Evolutionary conservation across 352 stramenopile species (phyloP), one percentile per base, ranked within the genome.

Genomic region (Pythium graminicola): DNA sequence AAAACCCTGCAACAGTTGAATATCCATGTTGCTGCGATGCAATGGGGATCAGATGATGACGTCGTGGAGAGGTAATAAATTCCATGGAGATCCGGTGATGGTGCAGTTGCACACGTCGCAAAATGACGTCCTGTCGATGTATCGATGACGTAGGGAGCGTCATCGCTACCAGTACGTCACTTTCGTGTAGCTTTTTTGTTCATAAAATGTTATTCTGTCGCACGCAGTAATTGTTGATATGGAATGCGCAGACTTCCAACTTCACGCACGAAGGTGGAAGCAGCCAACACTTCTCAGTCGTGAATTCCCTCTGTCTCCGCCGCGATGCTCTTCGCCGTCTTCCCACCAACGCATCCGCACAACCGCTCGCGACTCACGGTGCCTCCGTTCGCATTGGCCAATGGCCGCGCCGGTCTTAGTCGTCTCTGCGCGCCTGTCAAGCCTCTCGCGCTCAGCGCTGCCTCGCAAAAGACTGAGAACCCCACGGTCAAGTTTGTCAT

Each of bases 401-500:
- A 44, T 26, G 16, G 6, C 16, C 8, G 31, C 31, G 31, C 14
- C 8, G 31, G 8, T 9, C 31, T 36, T 22, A 6, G 19, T 17
- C 39, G 8, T 22, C 19, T 17, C 19, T 22, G 40, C 32, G 14
- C 39, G 40, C 24, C 40, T 47, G 66, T 41, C 57, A 64, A 29
- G 35, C 52, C 47, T 42, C 54, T 66, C 43, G 54, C 60, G 33
- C 45, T 67, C 22, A 56, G 51, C 38, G 23, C 53, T 4, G 33
- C 50, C 16, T 19, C 50, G 11, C 59, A 53, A 6, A 61, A 63
- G 40, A 50, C 57, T 13, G 79, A 93, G 50, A 79, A 72, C 24
- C 80, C 84, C 1, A 69, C 65, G 5, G 60, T 85, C 33, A 94
- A 96, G 76, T 67, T 96, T 36, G 56, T 96, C 23, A 85, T 95